Base-by-base conservation (phyloP, 1,284 basidiomycete genomes). In the Inonotus obliquus region DNA sequence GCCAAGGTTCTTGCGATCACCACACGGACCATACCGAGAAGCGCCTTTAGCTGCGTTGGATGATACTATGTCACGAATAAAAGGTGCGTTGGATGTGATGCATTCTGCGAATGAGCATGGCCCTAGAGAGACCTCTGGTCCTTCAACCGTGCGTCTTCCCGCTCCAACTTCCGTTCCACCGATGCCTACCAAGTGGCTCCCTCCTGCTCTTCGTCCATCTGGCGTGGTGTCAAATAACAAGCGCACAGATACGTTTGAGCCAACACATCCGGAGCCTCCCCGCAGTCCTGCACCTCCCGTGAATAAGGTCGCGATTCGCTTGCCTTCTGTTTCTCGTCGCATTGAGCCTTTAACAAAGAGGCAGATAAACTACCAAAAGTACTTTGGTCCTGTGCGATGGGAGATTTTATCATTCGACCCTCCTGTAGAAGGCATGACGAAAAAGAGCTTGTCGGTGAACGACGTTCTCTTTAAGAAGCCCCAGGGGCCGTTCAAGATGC, bases 21-120 rank as follows among this genome's bases (percentile, higher is more conserved):
- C 54, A 23, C 49, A 41, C 19, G 52, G 72, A n/a, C 62, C 74
- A 44, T 83, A 83, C 71, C 85, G 84, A 68, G 90, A 87, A 67
- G 83, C 83, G 47, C 79, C 85, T 17, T 87, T 92, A 80, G 85
- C 89, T 4, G 81, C 89, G 14, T 76, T 96, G 67, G 89, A 94
- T 69, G 89, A 93, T 69, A 85, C 87, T 58, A 89, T 97, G 81
- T 92, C 90, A 5, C 83, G 93, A 32, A 93, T 97, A 69, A 94
- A 91, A 70, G 92, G 91, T 23, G 94, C 88, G 3, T 75, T 96
- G 69, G 82, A 85, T 70, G 82, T 81, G 41, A 89, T 91, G 82
- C 85, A 89, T 11, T 53, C 65, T 11, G 44, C 37, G 10, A 32
- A 44, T 32, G 59, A 51, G 2, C 56, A 58, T 13, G 51, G 35